phyloP scores from a whole-genome alignment of 176 grass and related monocot species.

The Chrysopogon serrulatus region DNA sequence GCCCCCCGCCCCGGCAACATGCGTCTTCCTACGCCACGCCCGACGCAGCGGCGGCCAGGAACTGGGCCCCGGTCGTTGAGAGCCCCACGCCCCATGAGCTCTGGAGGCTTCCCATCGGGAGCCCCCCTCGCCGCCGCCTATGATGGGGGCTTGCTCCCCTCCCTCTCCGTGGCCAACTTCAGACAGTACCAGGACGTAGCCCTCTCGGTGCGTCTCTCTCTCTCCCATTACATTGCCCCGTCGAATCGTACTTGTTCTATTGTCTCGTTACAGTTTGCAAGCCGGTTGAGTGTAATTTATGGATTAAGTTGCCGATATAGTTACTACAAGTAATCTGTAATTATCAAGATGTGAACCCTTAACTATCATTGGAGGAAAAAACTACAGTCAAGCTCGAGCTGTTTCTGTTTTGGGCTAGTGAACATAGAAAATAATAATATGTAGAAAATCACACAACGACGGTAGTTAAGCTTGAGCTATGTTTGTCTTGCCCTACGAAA shows the following conservation, averaged over 20 bases:
- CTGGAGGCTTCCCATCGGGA: not conserved
- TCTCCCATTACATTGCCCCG: not conserved
- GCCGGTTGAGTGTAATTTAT: not conserved
- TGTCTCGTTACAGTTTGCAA: not conserved
- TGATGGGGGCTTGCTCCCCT: slow-evolving; percentile 49
- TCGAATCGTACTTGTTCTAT: not conserved
- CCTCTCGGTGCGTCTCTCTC: slow-evolving; percentile 41
- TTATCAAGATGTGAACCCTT: not conserved
- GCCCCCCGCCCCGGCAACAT: not conserved
- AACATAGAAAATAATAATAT: too few species aligned
- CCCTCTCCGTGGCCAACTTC: slow-evolving; percentile 71
- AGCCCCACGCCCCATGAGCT: slow-evolving; percentile 29
- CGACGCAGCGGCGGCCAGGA: slow-evolving; percentile 26
- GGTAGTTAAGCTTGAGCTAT: not conserved
- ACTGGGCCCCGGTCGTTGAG: slow-evolving; percentile 29
- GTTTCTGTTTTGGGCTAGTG: too few species aligned
- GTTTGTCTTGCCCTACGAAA: not conserved
- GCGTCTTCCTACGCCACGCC: slow-evolving; percentile 11
- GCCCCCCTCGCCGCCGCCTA: not conserved
- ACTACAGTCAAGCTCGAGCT: too few species aligned
- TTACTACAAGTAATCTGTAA: not conserved
- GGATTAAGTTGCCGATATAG: not conserved
- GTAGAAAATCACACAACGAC: too few species aligned
- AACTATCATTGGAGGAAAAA: not conserved
- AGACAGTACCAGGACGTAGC: slow-evolving; percentile 78